Conservation (phyloP, 371 early-diverging fungal genomes). For the Apophysomyces elegans region DNA sequence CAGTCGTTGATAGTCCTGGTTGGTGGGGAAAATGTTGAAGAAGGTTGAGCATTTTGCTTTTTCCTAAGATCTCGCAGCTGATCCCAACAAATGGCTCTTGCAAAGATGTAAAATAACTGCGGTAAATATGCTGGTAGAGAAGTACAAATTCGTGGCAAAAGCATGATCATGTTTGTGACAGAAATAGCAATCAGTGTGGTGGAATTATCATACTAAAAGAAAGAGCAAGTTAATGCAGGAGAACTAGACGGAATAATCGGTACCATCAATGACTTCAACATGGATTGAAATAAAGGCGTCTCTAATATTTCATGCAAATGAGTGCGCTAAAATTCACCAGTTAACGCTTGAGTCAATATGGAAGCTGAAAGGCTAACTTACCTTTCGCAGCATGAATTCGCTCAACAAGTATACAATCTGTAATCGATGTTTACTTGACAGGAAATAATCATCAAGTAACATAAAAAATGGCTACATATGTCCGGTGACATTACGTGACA, state of each 20-base stretch:
- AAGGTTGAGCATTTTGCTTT: constrained; percentile 31
- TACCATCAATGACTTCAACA: constrained; percentile 67
- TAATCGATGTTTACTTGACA: constrained; percentile 56
- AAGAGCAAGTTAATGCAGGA: no score
- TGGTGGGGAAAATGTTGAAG: constrained; percentile 13
- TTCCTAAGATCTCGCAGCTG: constrained; percentile 52
- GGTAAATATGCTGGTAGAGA: constrained; percentile 60
- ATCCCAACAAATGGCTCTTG: constrained; percentile 68
- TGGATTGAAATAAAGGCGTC: constrained; percentile 59
- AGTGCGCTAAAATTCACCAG: constrained; percentile 39
- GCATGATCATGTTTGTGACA: constrained; percentile 66
- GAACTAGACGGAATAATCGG: no score
- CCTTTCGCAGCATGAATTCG: constrained; percentile 62
- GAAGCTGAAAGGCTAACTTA: constrained; percentile 19
- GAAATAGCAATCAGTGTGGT: constrained; percentile 65
- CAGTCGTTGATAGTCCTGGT: constrained; percentile 31
- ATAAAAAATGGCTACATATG: constrained; percentile 51
- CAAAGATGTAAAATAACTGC: constrained; percentile 62
- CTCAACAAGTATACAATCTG: constrained; percentile 61
- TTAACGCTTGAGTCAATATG: not conserved
- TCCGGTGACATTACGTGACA: not conserved
- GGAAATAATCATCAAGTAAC: constrained; percentile 56
- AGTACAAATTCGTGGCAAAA: constrained; percentile 68
- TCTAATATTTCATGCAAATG: constrained; percentile 65
- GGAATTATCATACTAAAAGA: constrained; percentile 62